Percentiles rank a stretch among this genome's conserved stretches.
phyloP scores from a whole-genome alignment of 164 flowering plant species.

The Magnolia changhungtana region DNA sequence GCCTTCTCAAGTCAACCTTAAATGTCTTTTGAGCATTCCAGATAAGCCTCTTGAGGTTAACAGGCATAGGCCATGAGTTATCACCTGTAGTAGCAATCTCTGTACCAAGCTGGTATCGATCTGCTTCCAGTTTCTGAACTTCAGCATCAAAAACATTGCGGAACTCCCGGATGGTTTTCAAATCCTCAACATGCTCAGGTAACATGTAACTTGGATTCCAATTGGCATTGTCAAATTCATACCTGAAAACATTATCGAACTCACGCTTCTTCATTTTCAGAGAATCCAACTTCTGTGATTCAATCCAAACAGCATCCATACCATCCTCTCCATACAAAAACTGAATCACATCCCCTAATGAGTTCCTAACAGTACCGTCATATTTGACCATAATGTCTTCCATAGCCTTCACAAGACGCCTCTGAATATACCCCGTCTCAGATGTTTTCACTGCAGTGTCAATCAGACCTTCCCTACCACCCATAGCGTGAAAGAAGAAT shows the following conservation, averaged over 20 bases:
- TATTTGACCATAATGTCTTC: constrained; percentile 99
- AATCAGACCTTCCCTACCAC: constrained; percentile 99
- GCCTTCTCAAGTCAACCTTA: constrained; percentile 78
- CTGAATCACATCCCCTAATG: constrained; percentile 92
- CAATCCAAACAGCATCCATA: constrained; percentile 97
- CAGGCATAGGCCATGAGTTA: constrained; percentile 88
- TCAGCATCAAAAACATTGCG: constrained; percentile 95
- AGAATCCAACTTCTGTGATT: constrained; percentile 79
- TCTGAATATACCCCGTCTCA: constrained; percentile 97
- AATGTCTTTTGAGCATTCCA: constrained; percentile 96
- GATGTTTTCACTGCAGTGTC: constrained; percentile 99
- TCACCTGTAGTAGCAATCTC: constrained; percentile 97
- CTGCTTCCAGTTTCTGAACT: constrained; percentile 86
- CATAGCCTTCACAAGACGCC: constrained; percentile 98
- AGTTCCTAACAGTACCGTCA: constrained; percentile 97
- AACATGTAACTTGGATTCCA: constrained; percentile 89
- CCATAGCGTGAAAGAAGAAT: constrained; percentile 99
- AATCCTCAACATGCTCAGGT: constrained; percentile 80
- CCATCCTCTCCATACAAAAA: constrained; percentile 98
- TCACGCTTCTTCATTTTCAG: constrained; percentile 51
- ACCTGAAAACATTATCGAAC: constrained; percentile 4
- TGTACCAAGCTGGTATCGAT: constrained; percentile 82
- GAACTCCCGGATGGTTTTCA: constrained; percentile 36
- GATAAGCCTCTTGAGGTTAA: constrained; percentile 85
- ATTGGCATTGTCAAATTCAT: constrained; percentile 58